A percentile compares a stretch with the other conserved stretches of the same genome.
Conservation (phyloP, 768 basidiomycete species). For the Crucibulum laeve region DNA sequence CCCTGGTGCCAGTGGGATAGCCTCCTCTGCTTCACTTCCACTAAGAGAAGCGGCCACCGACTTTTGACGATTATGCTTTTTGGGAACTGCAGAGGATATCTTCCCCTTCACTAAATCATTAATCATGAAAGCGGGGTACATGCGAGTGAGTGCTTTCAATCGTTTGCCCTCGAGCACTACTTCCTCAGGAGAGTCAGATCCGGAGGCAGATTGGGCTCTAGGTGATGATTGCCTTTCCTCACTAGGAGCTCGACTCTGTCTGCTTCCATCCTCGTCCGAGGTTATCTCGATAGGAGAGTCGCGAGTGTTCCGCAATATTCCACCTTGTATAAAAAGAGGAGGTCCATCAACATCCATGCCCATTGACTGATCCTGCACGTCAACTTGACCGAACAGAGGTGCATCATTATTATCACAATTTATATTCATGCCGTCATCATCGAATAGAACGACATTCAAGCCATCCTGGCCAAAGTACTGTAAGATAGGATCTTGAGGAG, state of each 20-base stretch:
- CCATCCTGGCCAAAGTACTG: not conserved
- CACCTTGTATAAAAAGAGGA: not conserved
- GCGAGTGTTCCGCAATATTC: not conserved
- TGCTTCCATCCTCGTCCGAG: not conserved
- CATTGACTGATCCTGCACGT: not conserved
- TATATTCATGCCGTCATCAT: not conserved
- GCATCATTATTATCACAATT: not conserved
- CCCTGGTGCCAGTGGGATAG: conserved; percentile 44
- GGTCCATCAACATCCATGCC: not conserved
- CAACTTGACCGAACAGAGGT: too few species aligned
- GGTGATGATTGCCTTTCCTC: not conserved
- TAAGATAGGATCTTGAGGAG: not conserved
- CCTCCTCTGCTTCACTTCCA: conserved; percentile 17
- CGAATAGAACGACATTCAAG: not conserved
- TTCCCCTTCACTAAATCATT: conserved; percentile 22
- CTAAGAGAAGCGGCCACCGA: conserved; percentile 3
- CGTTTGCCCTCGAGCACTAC: not conserved
- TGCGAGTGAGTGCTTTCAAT: conserved; percentile 27
- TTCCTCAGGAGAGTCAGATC: too few species aligned
- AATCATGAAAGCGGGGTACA: conserved; percentile 56
- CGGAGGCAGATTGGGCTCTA: too few species aligned
- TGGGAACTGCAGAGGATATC: conserved; percentile 9
- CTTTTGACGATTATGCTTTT: conserved; percentile 6
- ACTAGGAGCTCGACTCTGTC: not conserved
- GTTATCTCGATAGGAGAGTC: not conserved